Percentiles rank a stretch among this genome's conserved stretches.
These are phyloP conservation scores for Neonectria ditissima DNA, from an alignment of 2,329 filamentous ascomycete species.

Conservation along the genomic window DNA sequence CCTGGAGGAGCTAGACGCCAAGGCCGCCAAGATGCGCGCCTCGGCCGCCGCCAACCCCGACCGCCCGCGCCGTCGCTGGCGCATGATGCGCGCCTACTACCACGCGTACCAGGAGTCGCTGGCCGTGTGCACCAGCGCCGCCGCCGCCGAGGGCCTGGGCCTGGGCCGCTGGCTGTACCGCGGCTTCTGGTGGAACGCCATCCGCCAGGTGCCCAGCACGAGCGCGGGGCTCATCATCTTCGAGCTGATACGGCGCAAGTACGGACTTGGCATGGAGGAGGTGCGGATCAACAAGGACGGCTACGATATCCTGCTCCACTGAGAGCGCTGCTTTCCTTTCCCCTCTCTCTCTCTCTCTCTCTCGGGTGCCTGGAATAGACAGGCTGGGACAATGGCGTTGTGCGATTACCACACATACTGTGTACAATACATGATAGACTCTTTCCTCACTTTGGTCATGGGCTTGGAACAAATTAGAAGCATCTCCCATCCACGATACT, in stretches of 20 bases:
- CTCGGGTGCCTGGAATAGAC: neutral
- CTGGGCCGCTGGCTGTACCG: conserved; percentile 75
- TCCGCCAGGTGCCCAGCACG: conserved; percentile 81
- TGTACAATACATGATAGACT: conserved; percentile 19
- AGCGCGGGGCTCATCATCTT: conserved; percentile 83
- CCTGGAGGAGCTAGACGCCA: conserved; percentile 77
- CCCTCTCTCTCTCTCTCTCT: neutral
- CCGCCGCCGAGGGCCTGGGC: conserved; percentile 65
- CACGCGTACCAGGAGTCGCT: conserved; percentile 78
- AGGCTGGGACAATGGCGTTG: conserved; percentile 28
- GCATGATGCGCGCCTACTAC: conserved; percentile 74
- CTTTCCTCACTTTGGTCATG: conserved; percentile 20
- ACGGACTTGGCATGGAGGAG: conserved; percentile 71
- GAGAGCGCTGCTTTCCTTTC: neutral
- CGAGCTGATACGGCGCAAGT: conserved; percentile 79
- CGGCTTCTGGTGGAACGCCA: conserved; percentile 78
- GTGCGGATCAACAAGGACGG: conserved; percentile 76
- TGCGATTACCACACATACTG: neutral
- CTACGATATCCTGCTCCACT: conserved; percentile 74
- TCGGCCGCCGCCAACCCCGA: conserved; percentile 47
- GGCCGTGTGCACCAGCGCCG: conserved; percentile 68
- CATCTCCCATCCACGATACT: conserved; percentile 18
- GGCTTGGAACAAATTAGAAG: conserved; percentile 12
- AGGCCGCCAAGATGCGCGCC: conserved; percentile 60
- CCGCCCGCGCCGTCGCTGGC: conserved; percentile 55